Percentiles rank a stretch among this genome's conserved stretches.
phyloP scores from a whole-genome alignment of 2,329 filamentous ascomycete species.

The Arthroderma sp. region DNA sequence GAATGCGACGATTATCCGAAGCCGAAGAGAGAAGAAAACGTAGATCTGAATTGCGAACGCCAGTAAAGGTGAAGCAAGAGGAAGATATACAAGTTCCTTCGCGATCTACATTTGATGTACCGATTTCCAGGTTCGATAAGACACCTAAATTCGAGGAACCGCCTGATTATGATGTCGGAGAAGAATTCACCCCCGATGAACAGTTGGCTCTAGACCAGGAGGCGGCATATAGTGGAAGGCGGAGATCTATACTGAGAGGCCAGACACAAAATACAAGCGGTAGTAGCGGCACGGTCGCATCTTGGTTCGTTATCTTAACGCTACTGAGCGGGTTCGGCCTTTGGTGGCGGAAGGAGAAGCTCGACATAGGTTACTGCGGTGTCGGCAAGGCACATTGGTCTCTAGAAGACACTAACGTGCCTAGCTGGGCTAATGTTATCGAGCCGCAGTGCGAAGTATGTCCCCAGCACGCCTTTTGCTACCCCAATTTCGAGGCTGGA shows the following conservation, averaged over 20 bases:
- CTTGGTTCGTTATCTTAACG: slow-evolving; percentile 59
- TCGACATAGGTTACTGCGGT: slow-evolving; percentile 91
- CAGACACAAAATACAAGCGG: slow-evolving; percentile 27
- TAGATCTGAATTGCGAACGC: slow-evolving; percentile 23
- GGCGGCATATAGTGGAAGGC: slow-evolving; percentile 43
- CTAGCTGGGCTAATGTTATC: slow-evolving; percentile 57
- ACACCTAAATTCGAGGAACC: slow-evolving; percentile 31
- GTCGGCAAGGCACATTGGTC: slow-evolving; percentile 55
- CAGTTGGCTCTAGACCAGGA: slow-evolving; percentile 68
- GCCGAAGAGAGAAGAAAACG: slow-evolving; percentile 19
- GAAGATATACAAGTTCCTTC: slow-evolving; percentile 44
- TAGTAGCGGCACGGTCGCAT: slow-evolving; percentile 46
- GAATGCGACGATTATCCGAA: slow-evolving; percentile 31
- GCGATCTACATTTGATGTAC: slow-evolving; percentile 48
- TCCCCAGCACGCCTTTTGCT: slow-evolving; percentile 82
- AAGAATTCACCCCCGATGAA: slow-evolving; percentile 90
- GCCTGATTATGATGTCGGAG: slow-evolving; percentile 50
- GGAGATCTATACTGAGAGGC: slow-evolving; percentile 19
- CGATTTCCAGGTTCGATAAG: slow-evolving; percentile 34
- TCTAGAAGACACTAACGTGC: slow-evolving; percentile 52
- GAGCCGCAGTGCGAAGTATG: slow-evolving; percentile 81
- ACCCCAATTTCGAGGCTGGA: slow-evolving; percentile 58
- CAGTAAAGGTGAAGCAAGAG: slow-evolving; percentile 35
- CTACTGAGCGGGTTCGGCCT: slow-evolving; percentile 60
- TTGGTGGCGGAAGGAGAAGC: slow-evolving; percentile 89